Evolutionary conservation across 805 yeast species (phyloP).

Genomic region (Candida maesae): DNA sequence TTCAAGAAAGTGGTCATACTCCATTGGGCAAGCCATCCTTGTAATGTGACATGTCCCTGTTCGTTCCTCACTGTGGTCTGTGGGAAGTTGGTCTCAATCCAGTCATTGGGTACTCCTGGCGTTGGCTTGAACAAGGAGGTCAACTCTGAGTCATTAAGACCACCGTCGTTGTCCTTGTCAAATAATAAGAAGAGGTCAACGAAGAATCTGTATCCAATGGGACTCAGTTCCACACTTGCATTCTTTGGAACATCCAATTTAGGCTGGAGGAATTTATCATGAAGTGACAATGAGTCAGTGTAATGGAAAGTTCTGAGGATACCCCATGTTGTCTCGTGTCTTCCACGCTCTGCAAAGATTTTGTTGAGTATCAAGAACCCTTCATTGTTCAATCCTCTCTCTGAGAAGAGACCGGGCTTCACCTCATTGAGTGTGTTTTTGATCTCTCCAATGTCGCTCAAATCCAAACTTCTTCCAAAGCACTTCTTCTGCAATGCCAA

Average conservation of each 20-base stretch:
- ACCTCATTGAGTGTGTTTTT: conserved; percentile 32
- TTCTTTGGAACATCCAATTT: conserved; percentile 66
- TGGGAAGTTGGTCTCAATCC: conserved; percentile 88
- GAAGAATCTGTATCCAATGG: conserved; percentile 85
- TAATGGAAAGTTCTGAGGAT: conserved; percentile 83
- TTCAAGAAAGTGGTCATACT: conserved; percentile 91
- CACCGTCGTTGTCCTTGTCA: conserved; percentile 97
- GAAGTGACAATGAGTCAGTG: conserved; percentile 84
- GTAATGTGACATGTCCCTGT: conserved; percentile 83
- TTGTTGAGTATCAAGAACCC: conserved; percentile 80
- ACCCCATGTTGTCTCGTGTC: conserved; percentile 98
- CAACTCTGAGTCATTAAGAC: conserved; percentile 73
- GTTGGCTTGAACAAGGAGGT: conserved; percentile 74
- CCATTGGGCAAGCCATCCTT: conserved; percentile 99
- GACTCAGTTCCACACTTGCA: conserved; percentile 87
- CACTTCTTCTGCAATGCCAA: conserved; percentile 67
- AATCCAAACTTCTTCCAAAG: conserved; percentile 56
- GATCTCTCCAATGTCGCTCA: conserved; percentile 45
- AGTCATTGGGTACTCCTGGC: conserved; percentile 85
- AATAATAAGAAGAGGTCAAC: conserved; percentile 86
- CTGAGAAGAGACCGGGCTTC: conserved; percentile 32
- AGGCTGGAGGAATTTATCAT: conserved; percentile 78
- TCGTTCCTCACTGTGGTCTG: conserved; percentile 85
- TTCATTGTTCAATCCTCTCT: conserved; percentile 58
- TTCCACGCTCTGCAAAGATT: conserved; percentile 81